Conservation (phyloP, 2,329 filamentous ascomycete genomes). For the Nothophoma quercina region DNA sequence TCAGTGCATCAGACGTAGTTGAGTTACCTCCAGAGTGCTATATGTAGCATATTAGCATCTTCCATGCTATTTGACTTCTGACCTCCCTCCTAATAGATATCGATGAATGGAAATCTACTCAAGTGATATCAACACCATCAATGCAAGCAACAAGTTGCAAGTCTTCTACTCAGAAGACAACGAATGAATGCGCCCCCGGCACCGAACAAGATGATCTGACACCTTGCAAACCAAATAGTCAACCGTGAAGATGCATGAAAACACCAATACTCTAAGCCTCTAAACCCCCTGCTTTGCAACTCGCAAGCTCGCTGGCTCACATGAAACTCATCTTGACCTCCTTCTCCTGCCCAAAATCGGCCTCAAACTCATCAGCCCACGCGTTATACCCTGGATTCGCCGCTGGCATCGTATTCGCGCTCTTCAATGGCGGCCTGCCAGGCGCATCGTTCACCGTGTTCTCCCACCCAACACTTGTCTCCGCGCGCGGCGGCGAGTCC, state of each 20-base stretch:
- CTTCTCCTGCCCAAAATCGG: conserved; percentile 56
- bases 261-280: background rate
- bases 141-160: too few relatives aligned
- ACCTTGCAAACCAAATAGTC: too few relatives aligned
- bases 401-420: conserved; percentile 38
- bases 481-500: background rate
- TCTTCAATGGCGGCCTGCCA: conserved; percentile 40
- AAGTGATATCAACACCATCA: background rate
- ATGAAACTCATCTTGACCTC: conserved; percentile 59
- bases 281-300: too few relatives aligned
- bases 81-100: background rate
- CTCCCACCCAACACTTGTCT: conserved; percentile 2
- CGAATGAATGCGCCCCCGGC: too few relatives aligned
- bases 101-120: background rate
- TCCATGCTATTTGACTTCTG: background rate
- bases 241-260: background rate
- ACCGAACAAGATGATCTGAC: too few relatives aligned
- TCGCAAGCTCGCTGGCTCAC: too few relatives aligned
- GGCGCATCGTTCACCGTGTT: conserved; percentile 22
- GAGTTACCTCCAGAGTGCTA: too few relatives aligned
- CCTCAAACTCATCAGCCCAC: conserved; percentile 57
- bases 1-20: too few relatives aligned
- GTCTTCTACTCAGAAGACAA: too few relatives aligned
- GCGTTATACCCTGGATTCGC: conserved; percentile 52
- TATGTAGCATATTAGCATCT: background rate